phyloP scores from a whole-genome alignment of 2,329 filamentous ascomycete species.

The Colletotrichum phormii region DNA sequence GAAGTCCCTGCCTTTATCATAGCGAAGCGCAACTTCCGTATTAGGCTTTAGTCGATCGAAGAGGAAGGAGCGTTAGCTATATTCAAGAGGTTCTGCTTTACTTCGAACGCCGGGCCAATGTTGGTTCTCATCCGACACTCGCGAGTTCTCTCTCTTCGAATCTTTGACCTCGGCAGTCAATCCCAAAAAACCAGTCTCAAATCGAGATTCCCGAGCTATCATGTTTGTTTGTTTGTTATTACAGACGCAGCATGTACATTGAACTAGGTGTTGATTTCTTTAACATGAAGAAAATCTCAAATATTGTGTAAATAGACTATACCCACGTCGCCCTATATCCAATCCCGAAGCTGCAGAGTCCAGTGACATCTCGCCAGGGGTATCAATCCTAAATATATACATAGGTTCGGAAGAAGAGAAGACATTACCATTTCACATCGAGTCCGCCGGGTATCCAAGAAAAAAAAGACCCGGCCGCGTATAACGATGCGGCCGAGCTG shows the following conservation, averaged over 20 bases:
- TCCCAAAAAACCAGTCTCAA: not conserved
- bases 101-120: no score
- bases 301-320: not conserved
- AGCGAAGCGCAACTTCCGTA: no score
- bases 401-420: slow-evolving; percentile 11
- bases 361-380: slow-evolving; percentile 2
- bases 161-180: not conserved
- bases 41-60: no score
- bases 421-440: slow-evolving; percentile 13
- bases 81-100: no score
- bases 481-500: not conserved
- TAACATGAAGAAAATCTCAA: not conserved
- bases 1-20: not conserved
- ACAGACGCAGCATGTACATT: not conserved
- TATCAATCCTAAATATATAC: not conserved
- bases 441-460: slow-evolving; percentile 5
- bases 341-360: not conserved
- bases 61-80: no score
- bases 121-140: no score
- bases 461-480: not conserved
- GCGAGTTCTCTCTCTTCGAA: no score
- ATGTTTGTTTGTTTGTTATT: not conserved
- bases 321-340: not conserved
- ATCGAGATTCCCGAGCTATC: not conserved
- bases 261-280: not conserved